Percentiles rank a stretch among this genome's conserved stretches.
These are phyloP conservation scores for Eutrema heterophyllum DNA, from an alignment of 345 rosid genomes.

Conservation along the genomic window DNA sequence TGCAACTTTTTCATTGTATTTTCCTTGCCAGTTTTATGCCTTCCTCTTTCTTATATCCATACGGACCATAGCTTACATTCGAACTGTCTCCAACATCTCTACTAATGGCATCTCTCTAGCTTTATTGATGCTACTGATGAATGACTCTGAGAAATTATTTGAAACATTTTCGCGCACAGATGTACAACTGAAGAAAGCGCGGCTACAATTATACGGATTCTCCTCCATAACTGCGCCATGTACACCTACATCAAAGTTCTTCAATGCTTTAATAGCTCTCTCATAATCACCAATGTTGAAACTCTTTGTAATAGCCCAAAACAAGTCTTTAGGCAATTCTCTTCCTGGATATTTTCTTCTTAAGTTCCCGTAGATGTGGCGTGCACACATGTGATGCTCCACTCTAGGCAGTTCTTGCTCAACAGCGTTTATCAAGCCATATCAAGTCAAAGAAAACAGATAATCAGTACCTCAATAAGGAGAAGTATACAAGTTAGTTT, in stretches of 20 bases:
- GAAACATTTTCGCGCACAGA: background rate
- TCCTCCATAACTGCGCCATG: background rate
- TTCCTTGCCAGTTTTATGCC: background rate
- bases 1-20: background rate
- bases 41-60: background rate
- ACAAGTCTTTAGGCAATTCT: background rate
- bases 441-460: too few relatives aligned
- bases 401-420: background rate
- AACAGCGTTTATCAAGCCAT: background rate
- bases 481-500: too few relatives aligned
- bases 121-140: background rate
- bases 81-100: background rate
- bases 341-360: background rate
- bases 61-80: background rate
- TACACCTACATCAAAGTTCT: background rate
- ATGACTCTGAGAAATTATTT: background rate
- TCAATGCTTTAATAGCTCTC: background rate
- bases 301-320: background rate
- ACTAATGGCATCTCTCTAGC: background rate
- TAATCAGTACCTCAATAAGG: too few relatives aligned
- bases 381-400: background rate
- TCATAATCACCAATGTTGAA: background rate
- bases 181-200: background rate
- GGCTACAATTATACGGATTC: background rate
- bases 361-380: background rate